Evolutionary conservation across 305 asterid genomes (phyloP).

Genomic region (Plantago coronopus): DNA sequence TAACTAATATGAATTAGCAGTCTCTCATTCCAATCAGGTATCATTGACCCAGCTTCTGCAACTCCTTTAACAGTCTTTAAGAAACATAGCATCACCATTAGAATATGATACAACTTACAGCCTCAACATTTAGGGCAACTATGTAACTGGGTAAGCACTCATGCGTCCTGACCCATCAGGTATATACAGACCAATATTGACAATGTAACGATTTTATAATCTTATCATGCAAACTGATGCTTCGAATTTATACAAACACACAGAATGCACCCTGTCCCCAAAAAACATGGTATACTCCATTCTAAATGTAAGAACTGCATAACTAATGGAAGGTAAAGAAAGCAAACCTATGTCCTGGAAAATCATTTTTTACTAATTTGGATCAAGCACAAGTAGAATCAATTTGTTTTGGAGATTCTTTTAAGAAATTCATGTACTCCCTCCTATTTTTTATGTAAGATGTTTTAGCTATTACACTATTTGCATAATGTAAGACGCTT

Average conservation of each 20-base stretch:
- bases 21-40: constrained; percentile 57
- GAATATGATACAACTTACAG: constrained; percentile 2
- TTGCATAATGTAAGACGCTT: too few species aligned
- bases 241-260: constrained; percentile 8
- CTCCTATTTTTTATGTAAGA: too few species aligned
- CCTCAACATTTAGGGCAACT: too few species aligned
- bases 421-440: constrained; percentile 11
- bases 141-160: too few species aligned
- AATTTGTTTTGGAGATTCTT: background rate
- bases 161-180: constrained; percentile 10
- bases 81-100: constrained; percentile 18
- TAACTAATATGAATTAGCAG: constrained; percentile 79
- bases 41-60: constrained; percentile 58
- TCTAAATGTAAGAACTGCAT: background rate
- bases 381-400: background rate
- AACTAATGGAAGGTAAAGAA: background rate
- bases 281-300: constrained; percentile 7
- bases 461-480: too few species aligned
- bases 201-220: constrained; percentile 13
- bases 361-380: background rate
- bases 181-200: constrained; percentile 10
- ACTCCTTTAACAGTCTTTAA: constrained; percentile 76
- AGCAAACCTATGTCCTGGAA: background rate
- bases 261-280: constrained; percentile 6
- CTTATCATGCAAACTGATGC: constrained; percentile 12